These are phyloP conservation scores for Eragrostis tef DNA, from an alignment of 202 grass and related monocot species.

Conservation along the genomic window DNA sequence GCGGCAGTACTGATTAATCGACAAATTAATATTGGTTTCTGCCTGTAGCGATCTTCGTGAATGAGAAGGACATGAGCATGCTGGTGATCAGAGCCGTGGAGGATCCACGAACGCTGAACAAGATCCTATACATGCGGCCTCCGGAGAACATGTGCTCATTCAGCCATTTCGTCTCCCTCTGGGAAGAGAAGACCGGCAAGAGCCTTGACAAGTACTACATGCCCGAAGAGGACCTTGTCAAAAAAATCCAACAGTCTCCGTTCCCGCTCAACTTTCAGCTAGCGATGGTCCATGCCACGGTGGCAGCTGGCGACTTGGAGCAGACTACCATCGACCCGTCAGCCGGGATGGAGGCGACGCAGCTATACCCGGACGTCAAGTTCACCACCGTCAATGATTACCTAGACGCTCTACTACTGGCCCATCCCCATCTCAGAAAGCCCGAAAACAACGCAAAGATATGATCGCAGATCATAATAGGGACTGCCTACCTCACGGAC, in stretches of 20 bases:
- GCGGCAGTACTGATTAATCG: no score
- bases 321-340: not conserved
- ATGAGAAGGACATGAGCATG: not conserved
- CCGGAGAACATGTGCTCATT: conserved; percentile 28
- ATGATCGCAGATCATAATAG: no score
- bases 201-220: conserved; percentile 41
- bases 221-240: conserved; percentile 42
- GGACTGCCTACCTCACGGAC: no score
- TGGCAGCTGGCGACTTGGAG: conserved; percentile 7
- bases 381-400: no score
- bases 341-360: conserved; percentile 51
- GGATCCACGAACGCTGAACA: conserved; percentile 49
- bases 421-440: no score
- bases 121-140: no score
- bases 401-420: no score
- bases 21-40: no score
- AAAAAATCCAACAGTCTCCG: conserved; percentile 43
- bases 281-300: conserved; percentile 50
- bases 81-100: conserved; percentile 48
- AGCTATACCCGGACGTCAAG: no score
- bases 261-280: conserved; percentile 44
- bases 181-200: conserved; percentile 51
- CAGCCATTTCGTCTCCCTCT: conserved; percentile 34
- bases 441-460: no score
- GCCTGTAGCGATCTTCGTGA: not conserved